Percentiles rank a stretch among this genome's conserved stretches.
Conservation (phyloP, 768 basidiomycete species). For the Coprinopsis strossmayeri region DNA sequence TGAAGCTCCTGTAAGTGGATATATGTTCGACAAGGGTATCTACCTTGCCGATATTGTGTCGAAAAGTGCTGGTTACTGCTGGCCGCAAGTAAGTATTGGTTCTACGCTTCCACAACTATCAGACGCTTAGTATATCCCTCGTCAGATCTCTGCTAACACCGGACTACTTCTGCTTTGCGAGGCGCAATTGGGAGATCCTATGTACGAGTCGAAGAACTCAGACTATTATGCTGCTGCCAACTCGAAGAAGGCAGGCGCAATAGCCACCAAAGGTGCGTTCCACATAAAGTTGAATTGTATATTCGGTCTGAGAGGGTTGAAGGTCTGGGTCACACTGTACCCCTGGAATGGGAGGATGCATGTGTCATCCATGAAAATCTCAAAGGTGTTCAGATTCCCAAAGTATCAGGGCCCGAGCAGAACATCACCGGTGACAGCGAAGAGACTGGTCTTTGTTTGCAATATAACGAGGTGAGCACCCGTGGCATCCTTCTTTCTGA, state of each 20-base stretch:
- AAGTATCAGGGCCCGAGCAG: background rate
- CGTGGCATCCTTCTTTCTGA: background rate
- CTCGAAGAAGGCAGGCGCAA: background rate
- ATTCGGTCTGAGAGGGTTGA: background rate
- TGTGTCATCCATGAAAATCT: background rate
- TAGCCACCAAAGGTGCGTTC: conserved; percentile 3
- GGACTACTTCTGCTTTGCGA: background rate
- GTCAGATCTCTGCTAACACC: background rate
- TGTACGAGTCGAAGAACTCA: conserved; percentile 1
- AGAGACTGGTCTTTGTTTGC: background rate
- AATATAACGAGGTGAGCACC: conserved; percentile 1
- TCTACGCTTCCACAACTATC: background rate
- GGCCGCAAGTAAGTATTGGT: background rate
- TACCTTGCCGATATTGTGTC: conserved; percentile 6
- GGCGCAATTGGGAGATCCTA: conserved; percentile 1
- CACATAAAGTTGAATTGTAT: background rate
- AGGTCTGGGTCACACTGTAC: background rate
- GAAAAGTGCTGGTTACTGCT: conserved; percentile 3
- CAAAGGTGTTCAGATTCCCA: background rate
- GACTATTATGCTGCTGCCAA: conserved; percentile 3
- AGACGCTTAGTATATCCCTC: background rate
- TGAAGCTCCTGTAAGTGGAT: conserved; percentile 2
- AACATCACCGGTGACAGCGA: background rate
- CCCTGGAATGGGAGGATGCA: conserved; percentile 1
- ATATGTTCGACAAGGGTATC: conserved; percentile 7